These are phyloP conservation scores for Fusarium globosum DNA, from an alignment of 2,329 filamentous ascomycete species.

Conservation along the genomic window DNA sequence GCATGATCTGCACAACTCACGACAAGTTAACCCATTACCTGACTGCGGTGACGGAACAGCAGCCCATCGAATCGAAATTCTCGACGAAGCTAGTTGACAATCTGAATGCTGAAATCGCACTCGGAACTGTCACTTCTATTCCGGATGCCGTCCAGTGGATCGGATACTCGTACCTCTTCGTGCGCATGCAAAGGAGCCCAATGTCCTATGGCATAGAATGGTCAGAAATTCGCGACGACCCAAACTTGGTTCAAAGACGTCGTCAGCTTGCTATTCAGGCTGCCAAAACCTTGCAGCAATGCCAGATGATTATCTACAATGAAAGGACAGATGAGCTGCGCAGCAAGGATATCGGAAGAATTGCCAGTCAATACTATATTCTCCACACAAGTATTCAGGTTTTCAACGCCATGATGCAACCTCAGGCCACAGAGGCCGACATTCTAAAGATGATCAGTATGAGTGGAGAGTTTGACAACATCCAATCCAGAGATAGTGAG, in stretches of 20 bases:
- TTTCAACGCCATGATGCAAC: slow-evolving; percentile 95
- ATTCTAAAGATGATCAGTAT: slow-evolving; percentile 96
- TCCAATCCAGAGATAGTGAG: slow-evolving; percentile 91
- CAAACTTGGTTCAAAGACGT: slow-evolving; percentile 84
- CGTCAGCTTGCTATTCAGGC: slow-evolving; percentile 89
- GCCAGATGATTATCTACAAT: slow-evolving; percentile 99
- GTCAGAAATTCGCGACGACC: slow-evolving; percentile 89
- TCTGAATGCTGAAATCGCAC: slow-evolving; percentile 90
- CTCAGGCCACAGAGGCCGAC: slow-evolving; percentile 87
- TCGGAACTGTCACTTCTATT: slow-evolving; percentile 96
- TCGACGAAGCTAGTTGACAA: slow-evolving; percentile 96
- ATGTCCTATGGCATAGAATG: slow-evolving; percentile 95
- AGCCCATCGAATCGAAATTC: slow-evolving; percentile 97
- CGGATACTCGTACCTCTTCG: slow-evolving; percentile 96
- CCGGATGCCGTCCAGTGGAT: slow-evolving; percentile 96
- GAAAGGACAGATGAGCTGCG: slow-evolving; percentile 92
- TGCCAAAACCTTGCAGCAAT: slow-evolving; percentile 85
- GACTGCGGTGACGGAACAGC: slow-evolving; percentile 91
- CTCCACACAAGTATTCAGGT: slow-evolving; percentile 93
- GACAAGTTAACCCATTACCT: slow-evolving; percentile 93
- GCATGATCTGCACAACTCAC: slow-evolving; percentile 97
- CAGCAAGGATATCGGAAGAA: slow-evolving; percentile 94
- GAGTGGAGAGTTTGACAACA: slow-evolving; percentile 98
- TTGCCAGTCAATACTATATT: slow-evolving; percentile 97
- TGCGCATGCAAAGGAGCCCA: slow-evolving; percentile 93